Conservation (phyloP, 257 asterid species). For the Ocimum tenuiflorum region DNA sequence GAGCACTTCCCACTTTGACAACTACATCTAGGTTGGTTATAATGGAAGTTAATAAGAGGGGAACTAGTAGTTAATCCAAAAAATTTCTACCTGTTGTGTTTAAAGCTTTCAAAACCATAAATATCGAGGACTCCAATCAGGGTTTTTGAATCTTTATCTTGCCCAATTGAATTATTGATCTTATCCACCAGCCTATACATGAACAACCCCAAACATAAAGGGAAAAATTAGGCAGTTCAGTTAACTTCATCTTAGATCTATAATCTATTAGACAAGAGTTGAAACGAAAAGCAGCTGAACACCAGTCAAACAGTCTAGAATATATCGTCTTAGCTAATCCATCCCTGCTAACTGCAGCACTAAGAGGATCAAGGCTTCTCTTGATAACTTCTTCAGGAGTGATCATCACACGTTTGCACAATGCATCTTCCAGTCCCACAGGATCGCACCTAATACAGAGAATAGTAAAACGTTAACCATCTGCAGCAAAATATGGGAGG, state of each 20-base stretch:
- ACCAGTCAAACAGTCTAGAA: slow-evolving; percentile 96
- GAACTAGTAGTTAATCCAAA: slow-evolving; percentile 3
- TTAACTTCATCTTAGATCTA: slow-evolving; percentile 8
- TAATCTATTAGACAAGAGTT: slow-evolving; percentile 1
- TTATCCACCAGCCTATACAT: slow-evolving; percentile 82
- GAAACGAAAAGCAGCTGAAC: slow-evolving; percentile 21
- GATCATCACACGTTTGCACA: slow-evolving; percentile 95
- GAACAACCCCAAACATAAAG: slow-evolving; percentile 4
- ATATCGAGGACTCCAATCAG: slow-evolving; percentile 94
- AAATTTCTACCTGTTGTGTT: slow-evolving; percentile 67
- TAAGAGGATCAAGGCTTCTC: slow-evolving; percentile 93
- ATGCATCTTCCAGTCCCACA: slow-evolving; percentile 78
- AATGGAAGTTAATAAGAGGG: neutral
- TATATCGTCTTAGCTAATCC: slow-evolving; percentile 95
- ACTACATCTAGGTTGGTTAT: neutral
- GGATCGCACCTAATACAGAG: slow-evolving; percentile 70
- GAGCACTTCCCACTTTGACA: slow-evolving; percentile 16
- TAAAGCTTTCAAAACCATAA: slow-evolving; percentile 96
- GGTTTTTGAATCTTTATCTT: slow-evolving; percentile 61
- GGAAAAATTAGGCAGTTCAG: slow-evolving; percentile 14
- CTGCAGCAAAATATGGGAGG: slow-evolving; percentile 26
- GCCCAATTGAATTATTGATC: slow-evolving; percentile 91
- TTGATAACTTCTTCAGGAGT: slow-evolving; percentile 98
- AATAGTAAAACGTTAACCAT: slow-evolving; percentile 25
- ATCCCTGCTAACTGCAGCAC: slow-evolving; percentile 87